Base-by-base conservation (phyloP, 2,329 filamentous ascomycete species). In the Xylariaceae sp. region DNA sequence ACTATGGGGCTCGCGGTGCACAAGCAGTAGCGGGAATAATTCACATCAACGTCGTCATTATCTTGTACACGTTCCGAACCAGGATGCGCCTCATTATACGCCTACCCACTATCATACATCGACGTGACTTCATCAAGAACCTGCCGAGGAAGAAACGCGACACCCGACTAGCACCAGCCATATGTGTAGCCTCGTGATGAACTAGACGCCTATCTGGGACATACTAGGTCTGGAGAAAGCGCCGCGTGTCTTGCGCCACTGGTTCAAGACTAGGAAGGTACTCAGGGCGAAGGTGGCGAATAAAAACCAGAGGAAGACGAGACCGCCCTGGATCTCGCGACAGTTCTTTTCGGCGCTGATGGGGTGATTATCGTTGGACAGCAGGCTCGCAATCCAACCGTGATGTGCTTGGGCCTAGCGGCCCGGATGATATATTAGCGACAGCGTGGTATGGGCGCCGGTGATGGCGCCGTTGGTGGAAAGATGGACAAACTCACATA, bases 281-380 rank as follows among this genome's bases (percentile, higher is more conserved):
- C 78, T 77, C 3, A 74, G 83, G 28, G 75, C 72, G 64, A 86
- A 88, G 22, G 79, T 75, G 38, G 74, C 78, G 68, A 86, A 89
- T 45, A 89, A 79, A 73, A 92, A 91, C 87, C 87, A 93, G 72
- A 90, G 78, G 73, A 93, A 93, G 36, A 82, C 87, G 33, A 81
- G 83, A 56, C 81, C 80, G 36, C 88, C 88, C 73, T 92, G 88
- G 14, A 89, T 81, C 72, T 90, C 83, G 57, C 82, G 84, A 73
- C 89, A 92, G 59, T 87, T 81, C 74, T 86, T 83, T 66, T 75
- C 69, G 22, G 22, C 22, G 4, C 22, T 4, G 22, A 28, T 28
- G 22, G 22, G 22, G 22, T 7, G 22, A 7, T 28, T 28, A 54
- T 78, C 74, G 69, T 86, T 67, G 55, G 58, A 54, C 42, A 83